A percentile compares a stretch with the other conserved stretches of the same genome.
Evolutionary conservation across 192 early-diverging fungal genomes (phyloP).

Genomic region (Backusella macrospora): DNA sequence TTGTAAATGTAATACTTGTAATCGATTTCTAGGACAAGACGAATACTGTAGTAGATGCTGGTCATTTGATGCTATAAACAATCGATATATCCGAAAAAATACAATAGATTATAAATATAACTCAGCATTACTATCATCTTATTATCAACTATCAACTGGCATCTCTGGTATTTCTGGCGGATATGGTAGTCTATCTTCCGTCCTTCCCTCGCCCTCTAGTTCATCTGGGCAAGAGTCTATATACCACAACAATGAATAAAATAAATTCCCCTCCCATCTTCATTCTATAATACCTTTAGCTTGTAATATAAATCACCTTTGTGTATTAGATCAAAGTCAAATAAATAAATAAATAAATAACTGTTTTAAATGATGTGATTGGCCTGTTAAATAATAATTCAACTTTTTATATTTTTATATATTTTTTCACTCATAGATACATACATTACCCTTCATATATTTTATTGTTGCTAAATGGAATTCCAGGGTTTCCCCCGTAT

Average conservation of each 20-base stretch:
- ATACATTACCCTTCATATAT: neutral
- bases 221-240: slow-evolving; percentile 9
- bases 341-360: too few relatives aligned
- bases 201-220: slow-evolving; percentile 15
- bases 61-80: slow-evolving; percentile 27
- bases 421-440: neutral
- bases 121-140: slow-evolving; percentile 15
- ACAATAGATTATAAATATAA: slow-evolving; percentile 2
- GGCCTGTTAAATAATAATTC: neutral
- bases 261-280: neutral
- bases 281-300: neutral
- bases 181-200: neutral
- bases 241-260: neutral
- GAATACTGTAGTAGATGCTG: slow-evolving; percentile 42
- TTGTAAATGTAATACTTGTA: slow-evolving; percentile 35
- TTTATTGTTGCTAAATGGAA: slow-evolving; percentile 34
- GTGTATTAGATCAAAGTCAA: neutral
- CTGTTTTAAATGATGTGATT: too few relatives aligned
- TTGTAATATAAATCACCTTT: neutral
- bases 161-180: neutral
- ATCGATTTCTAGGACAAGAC: slow-evolving; percentile 33
- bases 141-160: neutral
- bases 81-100: slow-evolving; percentile 6
- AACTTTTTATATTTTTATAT: neutral
- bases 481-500: slow-evolving; percentile 71